Evolutionary conservation across 2,329 filamentous ascomycete species (phyloP).

Genomic region (Colletotrichum sp.): DNA sequence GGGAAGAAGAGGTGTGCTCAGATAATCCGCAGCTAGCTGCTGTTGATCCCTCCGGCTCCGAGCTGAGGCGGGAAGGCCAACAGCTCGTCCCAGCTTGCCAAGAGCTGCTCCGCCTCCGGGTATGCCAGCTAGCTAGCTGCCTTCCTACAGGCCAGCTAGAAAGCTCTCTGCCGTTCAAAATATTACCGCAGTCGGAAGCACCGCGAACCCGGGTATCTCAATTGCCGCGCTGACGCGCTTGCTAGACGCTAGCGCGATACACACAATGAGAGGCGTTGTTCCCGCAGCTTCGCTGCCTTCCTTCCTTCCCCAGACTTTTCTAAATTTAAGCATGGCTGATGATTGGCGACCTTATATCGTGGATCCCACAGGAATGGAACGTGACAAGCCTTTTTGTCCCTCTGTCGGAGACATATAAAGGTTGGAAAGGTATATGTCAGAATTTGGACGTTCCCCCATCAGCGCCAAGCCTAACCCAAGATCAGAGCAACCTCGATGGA

Average conservation of each 20-base stretch:
- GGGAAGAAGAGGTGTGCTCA: neutral
- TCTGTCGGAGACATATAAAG: neutral
- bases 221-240: neutral
- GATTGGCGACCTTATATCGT: neutral
- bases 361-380: neutral
- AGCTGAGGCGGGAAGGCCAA: neutral
- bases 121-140: neutral
- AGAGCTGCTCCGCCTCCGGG: neutral
- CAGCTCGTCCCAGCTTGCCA: neutral
- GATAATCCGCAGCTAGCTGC: neutral
- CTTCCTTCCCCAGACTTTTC: neutral
- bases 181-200: neutral
- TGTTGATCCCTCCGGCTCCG: neutral
- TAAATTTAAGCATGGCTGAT: neutral
- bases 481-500: neutral
- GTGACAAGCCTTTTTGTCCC: neutral
- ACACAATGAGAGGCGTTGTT: neutral
- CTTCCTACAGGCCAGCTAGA: neutral
- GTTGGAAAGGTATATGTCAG: neutral
- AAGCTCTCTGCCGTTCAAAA: neutral
- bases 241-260: neutral
- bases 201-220: neutral
- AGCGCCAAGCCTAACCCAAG: neutral
- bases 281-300: neutral
- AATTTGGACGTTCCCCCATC: neutral